A percentile compares a stretch with the other conserved stretches of the same genome.
Evolutionary conservation across 805 yeast species (phyloP).

Genomic region (Lachancea mirantina): DNA sequence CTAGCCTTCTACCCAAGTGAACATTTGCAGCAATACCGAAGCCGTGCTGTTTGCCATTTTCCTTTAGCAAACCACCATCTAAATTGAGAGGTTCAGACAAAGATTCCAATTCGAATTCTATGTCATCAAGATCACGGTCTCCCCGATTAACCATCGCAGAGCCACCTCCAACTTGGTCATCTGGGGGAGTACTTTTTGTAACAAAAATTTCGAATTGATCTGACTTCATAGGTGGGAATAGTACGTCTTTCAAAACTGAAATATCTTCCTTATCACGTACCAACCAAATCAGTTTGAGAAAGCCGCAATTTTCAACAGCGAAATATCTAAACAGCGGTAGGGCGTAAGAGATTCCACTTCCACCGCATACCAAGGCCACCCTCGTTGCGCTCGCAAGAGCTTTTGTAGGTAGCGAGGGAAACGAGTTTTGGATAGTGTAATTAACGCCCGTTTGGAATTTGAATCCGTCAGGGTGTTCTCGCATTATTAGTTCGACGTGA

Average conservation of each 20-base stretch:
- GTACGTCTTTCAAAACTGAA: conserved; percentile 33
- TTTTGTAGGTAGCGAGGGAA: conserved; percentile 34
- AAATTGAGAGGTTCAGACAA: conserved; percentile 13
- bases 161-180: conserved; percentile 4
- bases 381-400: conserved; percentile 45
- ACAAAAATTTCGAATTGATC: conserved; percentile 8
- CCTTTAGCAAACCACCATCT: conserved; percentile 13
- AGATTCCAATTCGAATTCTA: conserved; percentile 16
- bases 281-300: conserved; percentile 48
- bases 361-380: conserved; percentile 56
- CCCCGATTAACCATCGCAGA: neutral
- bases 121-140: conserved; percentile 8
- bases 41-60: neutral
- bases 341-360: conserved; percentile 65
- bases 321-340: conserved; percentile 44
- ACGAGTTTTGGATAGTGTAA: conserved; percentile 38
- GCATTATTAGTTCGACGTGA: conserved; percentile 39
- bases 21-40: conserved; percentile 12
- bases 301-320: conserved; percentile 20
- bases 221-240: neutral
- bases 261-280: conserved; percentile 41
- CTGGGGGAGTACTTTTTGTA: conserved; percentile 8
- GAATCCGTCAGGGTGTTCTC: conserved; percentile 30
- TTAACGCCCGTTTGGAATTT: conserved; percentile 26
- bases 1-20: conserved; percentile 20